phyloP scores from a whole-genome alignment of 768 basidiomycete species.

The Leccinum ochraceum region DNA sequence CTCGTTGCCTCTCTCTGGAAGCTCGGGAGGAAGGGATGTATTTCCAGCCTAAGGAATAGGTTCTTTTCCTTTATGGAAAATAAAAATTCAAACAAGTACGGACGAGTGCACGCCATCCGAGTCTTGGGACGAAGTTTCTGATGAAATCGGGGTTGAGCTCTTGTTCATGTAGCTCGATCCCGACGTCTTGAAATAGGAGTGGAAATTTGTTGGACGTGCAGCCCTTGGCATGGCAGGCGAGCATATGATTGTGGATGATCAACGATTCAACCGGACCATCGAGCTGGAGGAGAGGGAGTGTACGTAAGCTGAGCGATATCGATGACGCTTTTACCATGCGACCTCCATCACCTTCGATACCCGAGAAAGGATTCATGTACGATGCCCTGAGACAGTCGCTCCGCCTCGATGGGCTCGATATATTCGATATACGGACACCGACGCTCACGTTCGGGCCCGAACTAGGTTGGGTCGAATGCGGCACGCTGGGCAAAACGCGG shows the following conservation, averaged over 20 bases:
- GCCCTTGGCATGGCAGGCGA: neutral
- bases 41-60: slow-evolving; percentile 68
- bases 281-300: too few relatives aligned
- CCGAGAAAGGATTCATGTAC: slow-evolving; percentile 85
- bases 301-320: slow-evolving; percentile 10
- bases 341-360: slow-evolving; percentile 84
- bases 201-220: slow-evolving; percentile 80
- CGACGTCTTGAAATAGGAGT: slow-evolving; percentile 71
- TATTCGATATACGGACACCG: slow-evolving; percentile 67
- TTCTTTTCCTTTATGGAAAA: too few relatives aligned
- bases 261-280: too few relatives aligned
- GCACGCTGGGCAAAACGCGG: slow-evolving; percentile 34
- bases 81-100: slow-evolving; percentile 20
- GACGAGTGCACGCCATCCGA: slow-evolving; percentile 90
- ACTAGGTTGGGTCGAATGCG: slow-evolving; percentile 28
- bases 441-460: slow-evolving; percentile 49
- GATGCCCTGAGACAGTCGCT: slow-evolving; percentile 76
- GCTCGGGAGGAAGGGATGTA: slow-evolving; percentile 71
- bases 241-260: too few relatives aligned
- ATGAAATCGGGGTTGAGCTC: slow-evolving; percentile 92
- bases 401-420: slow-evolving; percentile 46
- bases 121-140: slow-evolving; percentile 76
- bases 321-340: slow-evolving; percentile 42
- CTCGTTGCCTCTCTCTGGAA: too few relatives aligned
- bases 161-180: slow-evolving; percentile 78